Evolutionary conservation across 805 yeast species (phyloP), one percentile per base, ranked within the genome.

Genomic region (Metschnikowia santaceciliae): DNA sequence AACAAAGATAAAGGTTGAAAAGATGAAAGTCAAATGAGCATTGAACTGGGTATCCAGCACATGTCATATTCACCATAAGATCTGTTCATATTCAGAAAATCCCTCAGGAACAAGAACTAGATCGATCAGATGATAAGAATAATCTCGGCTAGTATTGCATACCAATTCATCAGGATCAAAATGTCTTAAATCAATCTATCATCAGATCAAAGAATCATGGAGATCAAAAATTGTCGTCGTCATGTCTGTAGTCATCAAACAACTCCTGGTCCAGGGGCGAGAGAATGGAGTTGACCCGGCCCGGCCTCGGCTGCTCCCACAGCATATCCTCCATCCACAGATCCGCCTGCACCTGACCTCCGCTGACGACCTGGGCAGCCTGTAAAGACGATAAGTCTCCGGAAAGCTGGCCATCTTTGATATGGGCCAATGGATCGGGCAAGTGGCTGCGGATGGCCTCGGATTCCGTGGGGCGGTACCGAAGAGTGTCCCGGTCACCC

Each of bases 351-450:
- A 74, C 74, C 55, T 74, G 78, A 38, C 71, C 67, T 0, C 77
- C 77, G 52, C 74, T 70, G 20, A 72, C 58, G 5, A 72, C 61
- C 50, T 68, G 63, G 3, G 78, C 78, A 3, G 77, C 76, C 41
- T 63, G 61, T 7, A 74, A 59, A 3, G 77, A 70, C 17, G 49
- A 54, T 35, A 71, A 55, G 32, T 58, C 63, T 11, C 59, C 67
- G 11, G 54, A 59, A 8, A 74, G 58, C n/a, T 60, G 66, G 2
- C 77, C 77, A 47, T 74, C 76, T 39, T 60, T 61, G 20, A 74
- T 66, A 52, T 74, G 78, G 4, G 76, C 74, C 43, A 74, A 60
- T 0, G 78, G 78, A 47, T 74, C 78, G 1, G 78, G 77, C 32
- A 72, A 61, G 42, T 63, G 72, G 52, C 61, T 61, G 10, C 57